phyloP scores from a whole-genome alignment of 495 filamentous ascomycete genomes.

The Trichoderma gamsii region DNA sequence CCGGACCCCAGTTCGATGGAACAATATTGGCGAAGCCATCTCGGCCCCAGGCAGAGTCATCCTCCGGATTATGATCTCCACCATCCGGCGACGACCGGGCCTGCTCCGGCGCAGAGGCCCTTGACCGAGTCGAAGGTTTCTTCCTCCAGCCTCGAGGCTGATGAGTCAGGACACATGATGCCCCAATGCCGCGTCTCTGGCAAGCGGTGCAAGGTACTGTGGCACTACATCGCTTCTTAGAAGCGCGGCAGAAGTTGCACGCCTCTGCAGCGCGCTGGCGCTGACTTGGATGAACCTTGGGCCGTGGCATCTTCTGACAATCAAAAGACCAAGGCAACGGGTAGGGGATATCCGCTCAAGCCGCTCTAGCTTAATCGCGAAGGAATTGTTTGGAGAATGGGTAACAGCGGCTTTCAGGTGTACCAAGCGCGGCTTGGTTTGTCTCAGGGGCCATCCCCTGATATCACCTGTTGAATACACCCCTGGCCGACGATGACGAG shows the following conservation, averaged over 20 bases:
- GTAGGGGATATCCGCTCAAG: not conserved
- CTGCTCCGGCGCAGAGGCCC: not conserved
- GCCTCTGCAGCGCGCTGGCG: conserved; percentile 17
- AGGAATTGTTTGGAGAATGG: not conserved
- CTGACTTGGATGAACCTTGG: conserved; percentile 16
- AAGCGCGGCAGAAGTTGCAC: conserved; percentile 16
- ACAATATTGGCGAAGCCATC: not conserved
- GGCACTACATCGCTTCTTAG: conserved; percentile 18
- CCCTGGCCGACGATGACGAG: not conserved
- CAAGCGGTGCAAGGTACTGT: conserved; percentile 16
- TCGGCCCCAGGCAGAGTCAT: not conserved
- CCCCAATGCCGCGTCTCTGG: conserved; percentile 17
- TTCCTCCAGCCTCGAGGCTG: conserved; percentile 10
- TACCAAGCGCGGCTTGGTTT: not conserved
- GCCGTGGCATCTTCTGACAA: conserved; percentile 15
- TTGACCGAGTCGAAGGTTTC: conserved; percentile 5
- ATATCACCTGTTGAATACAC: not conserved
- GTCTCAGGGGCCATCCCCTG: not conserved
- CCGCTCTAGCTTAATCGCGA: not conserved
- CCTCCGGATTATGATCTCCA: not conserved
- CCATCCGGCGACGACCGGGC: not conserved
- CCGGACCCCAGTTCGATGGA: not conserved
- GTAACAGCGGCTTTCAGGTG: not conserved
- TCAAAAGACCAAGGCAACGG: not conserved
- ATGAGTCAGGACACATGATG: conserved; percentile 10